These are phyloP conservation scores for Fusarium sp. DNA, from an alignment of 2,329 filamentous ascomycete genomes.

Conservation along the genomic window DNA sequence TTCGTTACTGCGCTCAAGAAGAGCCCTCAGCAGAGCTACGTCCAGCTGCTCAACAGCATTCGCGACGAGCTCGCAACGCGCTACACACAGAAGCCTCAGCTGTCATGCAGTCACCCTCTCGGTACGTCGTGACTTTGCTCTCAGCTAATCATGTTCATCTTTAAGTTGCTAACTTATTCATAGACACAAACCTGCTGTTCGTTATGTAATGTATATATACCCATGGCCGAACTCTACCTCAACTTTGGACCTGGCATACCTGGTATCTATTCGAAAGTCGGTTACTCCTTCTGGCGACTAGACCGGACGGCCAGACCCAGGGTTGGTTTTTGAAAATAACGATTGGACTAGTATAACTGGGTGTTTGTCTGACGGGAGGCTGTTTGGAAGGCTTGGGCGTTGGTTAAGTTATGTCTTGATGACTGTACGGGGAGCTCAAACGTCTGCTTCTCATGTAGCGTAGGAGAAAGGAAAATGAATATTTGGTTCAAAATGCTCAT, in stretches of 20 bases:
- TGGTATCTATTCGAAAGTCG: slow-evolving; percentile 16
- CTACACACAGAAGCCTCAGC: slow-evolving; percentile 94
- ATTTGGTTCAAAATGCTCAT: slow-evolving; percentile 26
- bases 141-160: background rate
- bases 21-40: slow-evolving; percentile 98
- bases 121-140: slow-evolving; percentile 66
- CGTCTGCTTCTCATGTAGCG: slow-evolving; percentile 22
- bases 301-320: slow-evolving; percentile 1
- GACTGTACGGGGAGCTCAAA: slow-evolving; percentile 3
- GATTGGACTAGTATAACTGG: slow-evolving; percentile 9
- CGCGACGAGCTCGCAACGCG: slow-evolving; percentile 88
- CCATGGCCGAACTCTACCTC: slow-evolving; percentile 13
- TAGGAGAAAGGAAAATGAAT: slow-evolving; percentile 4
- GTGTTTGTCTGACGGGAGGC: slow-evolving; percentile 29
- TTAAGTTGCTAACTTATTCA: slow-evolving; percentile 12
- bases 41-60: slow-evolving; percentile 95
- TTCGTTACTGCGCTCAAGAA: slow-evolving; percentile 94
- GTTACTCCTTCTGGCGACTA: background rate
- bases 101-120: slow-evolving; percentile 96
- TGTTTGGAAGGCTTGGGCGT: slow-evolving; percentile 19
- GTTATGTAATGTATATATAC: slow-evolving; percentile 62
- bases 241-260: slow-evolving; percentile 27
- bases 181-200: slow-evolving; percentile 72
- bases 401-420: slow-evolving; percentile 12
- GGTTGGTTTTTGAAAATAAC: slow-evolving; percentile 2